Conservation (phyloP, 1,139 yeast species). For the Hyphopichia burtonii region DNA sequence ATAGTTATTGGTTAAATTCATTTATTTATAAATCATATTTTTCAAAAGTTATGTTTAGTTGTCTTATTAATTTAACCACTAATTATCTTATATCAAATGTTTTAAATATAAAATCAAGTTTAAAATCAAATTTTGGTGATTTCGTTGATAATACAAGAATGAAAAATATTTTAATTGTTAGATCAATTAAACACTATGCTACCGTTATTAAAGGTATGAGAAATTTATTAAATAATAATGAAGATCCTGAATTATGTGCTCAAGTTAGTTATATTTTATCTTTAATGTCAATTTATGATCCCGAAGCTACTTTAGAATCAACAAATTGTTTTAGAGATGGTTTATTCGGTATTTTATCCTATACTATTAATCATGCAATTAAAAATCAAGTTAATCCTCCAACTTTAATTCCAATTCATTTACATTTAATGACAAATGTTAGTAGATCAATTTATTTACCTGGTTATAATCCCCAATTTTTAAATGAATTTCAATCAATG, state of each 20-base stretch:
- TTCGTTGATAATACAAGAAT: conserved; percentile 16
- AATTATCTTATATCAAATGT: conserved; percentile 39
- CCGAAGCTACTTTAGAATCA: conserved; percentile 42
- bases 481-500: conserved; percentile 27
- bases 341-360: conserved; percentile 35
- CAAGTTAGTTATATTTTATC: conserved; percentile 40
- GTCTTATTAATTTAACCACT: conserved; percentile 40
- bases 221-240: conserved; percentile 25
- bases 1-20: conserved; percentile 34
- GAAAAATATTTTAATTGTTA: conserved; percentile 27
- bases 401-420: conserved; percentile 30
- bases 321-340: conserved; percentile 45
- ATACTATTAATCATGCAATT: conserved; percentile 24
- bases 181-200: conserved; percentile 38
- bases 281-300: conserved; percentile 45
- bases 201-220: conserved; percentile 37
- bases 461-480: conserved; percentile 32
- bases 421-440: conserved; percentile 38
- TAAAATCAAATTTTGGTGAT: conserved; percentile 9
- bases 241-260: conserved; percentile 35
- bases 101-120: conserved; percentile 15
- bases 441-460: conserved; percentile 39
- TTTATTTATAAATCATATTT: conserved; percentile 21
- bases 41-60: conserved; percentile 33
- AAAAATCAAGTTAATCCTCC: conserved; percentile 19